Percentiles rank a stretch among this genome's conserved stretches.
Evolutionary conservation across 768 basidiomycete genomes (phyloP).

Genomic region (Lactifluus volemus): DNA sequence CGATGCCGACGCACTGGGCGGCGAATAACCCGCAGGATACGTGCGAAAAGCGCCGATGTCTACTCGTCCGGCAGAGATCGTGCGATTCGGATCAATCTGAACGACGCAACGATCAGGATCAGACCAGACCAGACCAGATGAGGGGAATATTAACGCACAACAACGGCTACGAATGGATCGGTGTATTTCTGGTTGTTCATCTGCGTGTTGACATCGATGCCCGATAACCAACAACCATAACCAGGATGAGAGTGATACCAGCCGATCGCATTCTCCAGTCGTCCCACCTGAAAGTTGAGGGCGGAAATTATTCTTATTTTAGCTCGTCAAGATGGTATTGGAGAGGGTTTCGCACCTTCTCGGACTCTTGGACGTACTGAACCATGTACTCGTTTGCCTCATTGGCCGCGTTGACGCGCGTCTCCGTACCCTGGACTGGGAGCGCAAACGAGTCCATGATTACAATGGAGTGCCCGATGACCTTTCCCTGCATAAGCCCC

Average conservation of each 20-base stretch:
- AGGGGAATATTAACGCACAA: conserved; percentile 43
- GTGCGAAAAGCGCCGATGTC: conserved; percentile 99
- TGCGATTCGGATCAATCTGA: conserved; percentile 96
- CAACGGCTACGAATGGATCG: conserved; percentile 96
- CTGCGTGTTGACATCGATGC: conserved; percentile 97
- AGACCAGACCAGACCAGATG: neutral
- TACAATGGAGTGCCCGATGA: conserved; percentile 65
- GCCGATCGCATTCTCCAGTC: conserved; percentile 84
- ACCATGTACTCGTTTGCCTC: conserved; percentile 99
- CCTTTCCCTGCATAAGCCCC: conserved; percentile 98
- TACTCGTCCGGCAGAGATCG: conserved; percentile 95
- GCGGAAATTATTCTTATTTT: neutral
- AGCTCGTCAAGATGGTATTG: neutral
- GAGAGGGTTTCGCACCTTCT: conserved; percentile 45
- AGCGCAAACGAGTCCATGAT: conserved; percentile 97
- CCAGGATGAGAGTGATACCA: conserved; percentile 99
- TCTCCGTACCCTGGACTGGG: conserved; percentile 97
- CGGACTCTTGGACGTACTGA: conserved; percentile 74
- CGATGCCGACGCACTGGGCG: conserved; percentile 55
- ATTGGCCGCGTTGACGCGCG: conserved; percentile 90
- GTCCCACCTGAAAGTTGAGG: conserved; percentile 48
- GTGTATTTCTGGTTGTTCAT: conserved; percentile 90
- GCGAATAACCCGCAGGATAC: conserved; percentile 91
- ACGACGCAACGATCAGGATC: neutral
- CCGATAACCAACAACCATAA: conserved; percentile 98